These are phyloP conservation scores for Naganishia onofrii DNA, from an alignment of 768 basidiomycete species.

Conservation along the genomic window DNA sequence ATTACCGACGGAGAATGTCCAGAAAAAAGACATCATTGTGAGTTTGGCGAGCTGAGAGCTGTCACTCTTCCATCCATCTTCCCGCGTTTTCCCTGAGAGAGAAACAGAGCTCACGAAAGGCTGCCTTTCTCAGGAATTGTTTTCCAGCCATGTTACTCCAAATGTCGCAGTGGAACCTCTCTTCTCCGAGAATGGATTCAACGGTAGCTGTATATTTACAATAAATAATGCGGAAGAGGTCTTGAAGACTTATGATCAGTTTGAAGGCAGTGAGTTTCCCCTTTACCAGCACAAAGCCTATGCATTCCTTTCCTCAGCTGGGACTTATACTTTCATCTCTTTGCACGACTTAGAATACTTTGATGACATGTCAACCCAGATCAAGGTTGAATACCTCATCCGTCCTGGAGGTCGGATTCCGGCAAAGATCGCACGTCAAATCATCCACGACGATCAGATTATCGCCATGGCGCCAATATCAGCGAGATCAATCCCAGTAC, in stretches of 20 bases:
- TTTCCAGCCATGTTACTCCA: conserved; percentile 22
- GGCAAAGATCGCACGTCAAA: conserved; percentile 9
- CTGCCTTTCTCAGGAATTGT: conserved; percentile 14
- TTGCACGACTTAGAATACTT: conserved; percentile 6
- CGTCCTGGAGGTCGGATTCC: conserved; percentile 8
- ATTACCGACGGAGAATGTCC: conserved; percentile 25
- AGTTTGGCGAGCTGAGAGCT: background rate
- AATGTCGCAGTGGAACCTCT: conserved; percentile 10
- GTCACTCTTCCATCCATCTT: background rate
- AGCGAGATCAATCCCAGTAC: background rate
- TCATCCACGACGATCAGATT: conserved; percentile 16
- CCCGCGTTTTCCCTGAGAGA: background rate
- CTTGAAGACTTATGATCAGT: conserved; percentile 15
- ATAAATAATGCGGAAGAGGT: conserved; percentile 11
- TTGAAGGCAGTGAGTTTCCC: conserved; percentile 15
- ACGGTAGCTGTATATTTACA: conserved; percentile 19
- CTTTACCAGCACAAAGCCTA: background rate
- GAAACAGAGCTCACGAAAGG: background rate
- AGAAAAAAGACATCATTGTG: conserved; percentile 29
- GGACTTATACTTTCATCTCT: background rate
- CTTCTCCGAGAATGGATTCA: conserved; percentile 8
- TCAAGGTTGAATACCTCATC: conserved; percentile 17
- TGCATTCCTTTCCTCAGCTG: background rate
- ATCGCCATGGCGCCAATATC: conserved; percentile 16
- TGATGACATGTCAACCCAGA: conserved; percentile 20